Percentiles rank a stretch among this genome's conserved stretches.
Evolutionary conservation across 2,329 filamentous ascomycete genomes (phyloP).

Genomic region (Aspergillus fumigatiaffinis): DNA sequence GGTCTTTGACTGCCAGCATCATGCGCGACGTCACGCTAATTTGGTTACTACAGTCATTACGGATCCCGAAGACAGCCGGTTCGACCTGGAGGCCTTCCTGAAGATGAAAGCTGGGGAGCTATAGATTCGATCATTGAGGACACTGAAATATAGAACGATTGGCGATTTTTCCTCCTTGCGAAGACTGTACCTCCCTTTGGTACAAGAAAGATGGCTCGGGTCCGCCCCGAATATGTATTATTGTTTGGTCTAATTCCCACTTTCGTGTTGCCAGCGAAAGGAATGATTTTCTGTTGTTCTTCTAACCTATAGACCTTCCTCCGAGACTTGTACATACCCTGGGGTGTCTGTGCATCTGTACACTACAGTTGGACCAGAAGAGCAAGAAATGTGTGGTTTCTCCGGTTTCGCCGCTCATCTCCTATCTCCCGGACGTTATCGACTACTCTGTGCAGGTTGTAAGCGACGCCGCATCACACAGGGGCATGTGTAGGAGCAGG

Average conservation of each 20-base stretch:
- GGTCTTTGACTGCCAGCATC: slow-evolving; percentile 6
- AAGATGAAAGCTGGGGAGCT: slow-evolving; percentile 54
- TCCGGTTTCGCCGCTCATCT: slow-evolving; percentile 21
- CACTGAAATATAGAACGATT: slow-evolving; percentile 26
- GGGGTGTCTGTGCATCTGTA: slow-evolving; percentile 36
- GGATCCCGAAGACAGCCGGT: slow-evolving; percentile 80
- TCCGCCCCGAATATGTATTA: slow-evolving; percentile 38
- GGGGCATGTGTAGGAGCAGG: not conserved
- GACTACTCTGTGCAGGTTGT: slow-evolving; percentile 3
- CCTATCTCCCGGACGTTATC: slow-evolving; percentile 1
- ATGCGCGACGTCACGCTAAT: slow-evolving; percentile 17
- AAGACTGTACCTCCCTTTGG: slow-evolving; percentile 31
- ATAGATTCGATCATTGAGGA: slow-evolving; percentile 22
- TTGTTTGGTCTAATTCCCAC: slow-evolving; percentile 41
- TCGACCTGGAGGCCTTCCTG: slow-evolving; percentile 86
- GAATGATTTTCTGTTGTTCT: slow-evolving; percentile 33
- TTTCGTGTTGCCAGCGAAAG: slow-evolving; percentile 41
- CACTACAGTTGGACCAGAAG: slow-evolving; percentile 36
- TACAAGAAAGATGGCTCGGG: slow-evolving; percentile 32
- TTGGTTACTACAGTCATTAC: slow-evolving; percentile 54
- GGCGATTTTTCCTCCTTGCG: slow-evolving; percentile 27
- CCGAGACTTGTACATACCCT: slow-evolving; percentile 42
- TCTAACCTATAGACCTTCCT: slow-evolving; percentile 37
- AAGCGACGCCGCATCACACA: slow-evolving; percentile 3
- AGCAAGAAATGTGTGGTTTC: slow-evolving; percentile 36